Base-by-base conservation (phyloP, 1,139 yeast species). In the Pichia sp. region DNA sequence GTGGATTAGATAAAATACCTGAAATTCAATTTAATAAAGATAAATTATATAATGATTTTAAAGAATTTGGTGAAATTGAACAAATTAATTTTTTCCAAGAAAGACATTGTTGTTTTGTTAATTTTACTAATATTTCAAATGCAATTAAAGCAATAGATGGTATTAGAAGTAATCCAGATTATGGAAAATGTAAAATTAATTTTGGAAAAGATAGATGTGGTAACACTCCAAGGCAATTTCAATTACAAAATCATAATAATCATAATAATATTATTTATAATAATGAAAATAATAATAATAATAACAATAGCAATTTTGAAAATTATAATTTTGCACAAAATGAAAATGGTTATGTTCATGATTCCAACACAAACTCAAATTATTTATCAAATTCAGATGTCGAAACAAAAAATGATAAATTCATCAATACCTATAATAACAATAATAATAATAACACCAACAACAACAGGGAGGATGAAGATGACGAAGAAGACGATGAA, bases 161-260 rank as follows among this genome's bases (percentile, higher is more conserved):
- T 23, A 79, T 80, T 47, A 74, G 78, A 63, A 76, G 76, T 50
- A 70, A 71, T 47, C 63, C 64, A 26, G 80, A 76, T 55, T 81
- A 80, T 55, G 64, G 66, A 41, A 71, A 69, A 41, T 73, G 82
- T 51, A 78, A 81, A 53, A 79, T 82, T 49, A 81, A 79, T 56
- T 82, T 80, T 61, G 94, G 94, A 51, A 84, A 84, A 60, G 94
- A 84, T 64, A 73, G 95, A 62, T 85, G 95, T 67, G 95, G 92
- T 38, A 85, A 84, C 60, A 74, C 82, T 51, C 89, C 89, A 49
- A 74, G 75, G 51, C 68, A 63, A 44, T 60, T 61, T 45, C 63
- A 61, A 47, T 26, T 50, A 30, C 40, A 41, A 30, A 47, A 35
- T 36, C 11, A 29, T 12, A 35, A 25, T 10, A 32, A 32, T 12